Conservation (phyloP, 768 basidiomycete species). For the Xerocomellus intermedius region DNA sequence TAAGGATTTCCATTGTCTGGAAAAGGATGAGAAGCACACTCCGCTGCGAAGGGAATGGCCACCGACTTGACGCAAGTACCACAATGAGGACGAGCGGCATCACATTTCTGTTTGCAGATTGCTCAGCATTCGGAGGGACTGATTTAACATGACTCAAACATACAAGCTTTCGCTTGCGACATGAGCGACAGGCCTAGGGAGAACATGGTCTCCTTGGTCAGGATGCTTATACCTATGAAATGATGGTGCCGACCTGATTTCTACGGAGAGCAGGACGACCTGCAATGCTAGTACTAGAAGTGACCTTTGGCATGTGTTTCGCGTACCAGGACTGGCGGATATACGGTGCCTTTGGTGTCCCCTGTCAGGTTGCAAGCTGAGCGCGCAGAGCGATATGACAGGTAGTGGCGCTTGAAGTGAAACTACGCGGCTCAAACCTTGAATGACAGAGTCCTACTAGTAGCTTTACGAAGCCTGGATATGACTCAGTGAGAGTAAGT, state of each 20-base stretch:
- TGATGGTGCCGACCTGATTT: slow-evolving; percentile 57
- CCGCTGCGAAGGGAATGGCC: slow-evolving; percentile 27
- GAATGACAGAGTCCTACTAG: not conserved
- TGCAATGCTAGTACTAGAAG: slow-evolving; percentile 34
- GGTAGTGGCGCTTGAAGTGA: not conserved
- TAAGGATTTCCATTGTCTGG: slow-evolving; percentile 76
- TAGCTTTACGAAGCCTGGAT: not conserved
- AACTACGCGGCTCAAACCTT: not conserved
- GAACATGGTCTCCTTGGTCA: slow-evolving; percentile 1
- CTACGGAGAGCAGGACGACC: slow-evolving; percentile 68
- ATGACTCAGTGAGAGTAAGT: not conserved
- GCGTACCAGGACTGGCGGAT: not conserved
- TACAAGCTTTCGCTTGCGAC: slow-evolving; percentile 83
- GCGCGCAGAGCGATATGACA: not conserved
- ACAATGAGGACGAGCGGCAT: slow-evolving; percentile 83
- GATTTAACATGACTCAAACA: slow-evolving; percentile 25
- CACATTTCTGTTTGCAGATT: slow-evolving; percentile 65
- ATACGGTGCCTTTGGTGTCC: not conserved
- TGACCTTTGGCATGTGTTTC: slow-evolving; percentile 63
- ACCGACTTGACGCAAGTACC: slow-evolving; percentile 80
- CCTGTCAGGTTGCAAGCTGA: not conserved
- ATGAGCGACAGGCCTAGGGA: slow-evolving; percentile 71
- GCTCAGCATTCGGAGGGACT: slow-evolving; percentile 2
- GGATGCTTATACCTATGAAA: slow-evolving; percentile 6
- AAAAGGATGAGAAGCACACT: slow-evolving; percentile 10